Evolutionary conservation across 352 stramenopile genomes (phyloP).

Genomic region (Saprolegnia diclina): DNA sequence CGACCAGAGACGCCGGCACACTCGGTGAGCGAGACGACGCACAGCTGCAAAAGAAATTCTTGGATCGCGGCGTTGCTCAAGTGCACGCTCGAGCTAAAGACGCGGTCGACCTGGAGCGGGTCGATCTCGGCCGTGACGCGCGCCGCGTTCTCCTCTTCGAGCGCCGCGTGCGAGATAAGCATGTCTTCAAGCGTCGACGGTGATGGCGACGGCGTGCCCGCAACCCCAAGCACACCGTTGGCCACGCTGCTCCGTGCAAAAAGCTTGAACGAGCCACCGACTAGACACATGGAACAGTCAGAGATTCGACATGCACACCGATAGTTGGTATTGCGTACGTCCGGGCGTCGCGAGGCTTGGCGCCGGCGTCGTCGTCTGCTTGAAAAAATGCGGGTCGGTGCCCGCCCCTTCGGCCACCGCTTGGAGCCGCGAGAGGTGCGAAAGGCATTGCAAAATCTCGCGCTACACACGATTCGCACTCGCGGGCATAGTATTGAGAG

Average conservation of each 20-base stretch:
- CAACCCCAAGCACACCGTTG: neutral
- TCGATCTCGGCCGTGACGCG: constrained; percentile 78
- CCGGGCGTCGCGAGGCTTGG: no score
- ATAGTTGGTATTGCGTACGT: no score
- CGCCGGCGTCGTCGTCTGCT: neutral
- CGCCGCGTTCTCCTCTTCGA: constrained; percentile 81
- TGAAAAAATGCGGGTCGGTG: constrained; percentile 81
- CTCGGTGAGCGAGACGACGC: constrained; percentile 85
- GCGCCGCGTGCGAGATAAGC: constrained; percentile 24
- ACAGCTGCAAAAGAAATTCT: constrained; percentile 88
- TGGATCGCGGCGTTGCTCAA: constrained; percentile 73
- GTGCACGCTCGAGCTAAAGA: constrained; percentile 87
- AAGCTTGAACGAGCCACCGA: neutral
- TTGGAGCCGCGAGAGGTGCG: constrained; percentile 95
- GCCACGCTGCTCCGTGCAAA: constrained; percentile 1
- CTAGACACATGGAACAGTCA: constrained; percentile 79
- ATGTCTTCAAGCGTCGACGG: neutral
- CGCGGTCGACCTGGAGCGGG: constrained; percentile 83
- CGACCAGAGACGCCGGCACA: constrained; percentile 38
- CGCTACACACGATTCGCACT: constrained; percentile 52
- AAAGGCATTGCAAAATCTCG: constrained; percentile 95
- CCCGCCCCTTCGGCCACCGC: constrained; percentile 91
- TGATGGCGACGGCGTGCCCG: neutral
- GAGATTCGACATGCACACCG: constrained; percentile 96
- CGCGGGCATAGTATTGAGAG: constrained; percentile 71